Conservation (phyloP, 2,329 filamentous ascomycete genomes). For the Graphilbum ipis-grandicollis region DNA sequence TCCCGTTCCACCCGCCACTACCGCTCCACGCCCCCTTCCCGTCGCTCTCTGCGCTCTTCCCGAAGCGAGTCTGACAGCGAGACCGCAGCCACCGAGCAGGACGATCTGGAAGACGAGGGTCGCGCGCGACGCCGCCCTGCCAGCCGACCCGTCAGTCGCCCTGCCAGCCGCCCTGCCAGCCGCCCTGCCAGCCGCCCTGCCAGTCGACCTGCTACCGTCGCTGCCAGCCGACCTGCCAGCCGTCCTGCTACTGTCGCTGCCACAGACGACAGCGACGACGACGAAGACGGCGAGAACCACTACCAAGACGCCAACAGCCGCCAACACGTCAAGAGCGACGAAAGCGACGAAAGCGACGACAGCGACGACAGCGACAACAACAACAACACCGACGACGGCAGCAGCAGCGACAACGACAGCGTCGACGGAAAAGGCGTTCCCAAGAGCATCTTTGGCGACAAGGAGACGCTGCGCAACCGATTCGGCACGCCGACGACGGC, state of each 20-base stretch:
- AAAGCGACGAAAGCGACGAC: no score
- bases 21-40: conserved; percentile 20
- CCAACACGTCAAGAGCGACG: no score
- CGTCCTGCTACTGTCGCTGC: no score
- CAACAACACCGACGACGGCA: no score
- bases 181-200: no score
- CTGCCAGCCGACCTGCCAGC: no score
- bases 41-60: conserved; percentile 18
- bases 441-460: background rate
- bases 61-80: conserved; percentile 21
- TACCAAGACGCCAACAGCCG: background rate
- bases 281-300: background rate
- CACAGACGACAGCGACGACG: conserved; percentile 5
- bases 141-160: no score
- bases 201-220: no score
- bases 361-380: background rate
- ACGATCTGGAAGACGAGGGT: conserved; percentile 12
- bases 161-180: no score
- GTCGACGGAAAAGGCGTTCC: background rate
- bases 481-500: no score
- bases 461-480: background rate
- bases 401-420: no score
- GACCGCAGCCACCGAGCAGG: conserved; percentile 18
- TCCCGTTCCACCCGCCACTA: conserved; percentile 19
- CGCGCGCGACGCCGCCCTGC: no score